Conservation (phyloP, 1,284 basidiomycete species). For the Puccinia horiana region DNA sequence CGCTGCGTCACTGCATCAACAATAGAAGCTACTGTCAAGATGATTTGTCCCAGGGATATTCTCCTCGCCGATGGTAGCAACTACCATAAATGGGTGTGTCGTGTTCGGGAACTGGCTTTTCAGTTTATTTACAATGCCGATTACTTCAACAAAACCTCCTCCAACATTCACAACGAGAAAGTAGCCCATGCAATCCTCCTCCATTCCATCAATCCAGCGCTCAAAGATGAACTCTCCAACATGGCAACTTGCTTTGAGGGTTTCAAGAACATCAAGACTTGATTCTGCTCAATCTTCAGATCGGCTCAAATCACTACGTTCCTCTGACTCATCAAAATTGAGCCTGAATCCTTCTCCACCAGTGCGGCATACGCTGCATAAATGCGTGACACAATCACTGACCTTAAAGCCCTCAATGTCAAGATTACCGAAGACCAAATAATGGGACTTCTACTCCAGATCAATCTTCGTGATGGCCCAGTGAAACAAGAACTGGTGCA, state of each 20-base stretch:
- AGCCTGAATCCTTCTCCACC: neutral
- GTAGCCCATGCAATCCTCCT: neutral
- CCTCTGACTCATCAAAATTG: neutral
- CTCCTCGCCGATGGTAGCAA: neutral
- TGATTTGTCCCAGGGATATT: no score
- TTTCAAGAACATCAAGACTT: neutral
- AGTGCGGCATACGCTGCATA: neutral
- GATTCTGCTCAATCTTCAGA: neutral
- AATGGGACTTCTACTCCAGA: no score
- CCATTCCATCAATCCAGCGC: neutral
- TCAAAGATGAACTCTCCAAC: neutral
- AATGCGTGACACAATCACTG: neutral
- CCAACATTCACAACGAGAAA: neutral
- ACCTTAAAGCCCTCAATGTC: neutral
- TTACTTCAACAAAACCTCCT: neutral
- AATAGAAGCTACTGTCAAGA: no score
- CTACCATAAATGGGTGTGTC: neutral
- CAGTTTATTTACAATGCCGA: neutral
- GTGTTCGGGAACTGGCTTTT: neutral
- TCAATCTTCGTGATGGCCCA: neutral
- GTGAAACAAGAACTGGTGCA: neutral
- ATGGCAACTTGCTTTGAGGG: neutral
- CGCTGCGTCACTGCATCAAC: no score
- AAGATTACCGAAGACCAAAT: neutral
- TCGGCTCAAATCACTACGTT: neutral